Conservation (phyloP, 2,329 filamentous ascomycete species). For the Chalara sp. region DNA sequence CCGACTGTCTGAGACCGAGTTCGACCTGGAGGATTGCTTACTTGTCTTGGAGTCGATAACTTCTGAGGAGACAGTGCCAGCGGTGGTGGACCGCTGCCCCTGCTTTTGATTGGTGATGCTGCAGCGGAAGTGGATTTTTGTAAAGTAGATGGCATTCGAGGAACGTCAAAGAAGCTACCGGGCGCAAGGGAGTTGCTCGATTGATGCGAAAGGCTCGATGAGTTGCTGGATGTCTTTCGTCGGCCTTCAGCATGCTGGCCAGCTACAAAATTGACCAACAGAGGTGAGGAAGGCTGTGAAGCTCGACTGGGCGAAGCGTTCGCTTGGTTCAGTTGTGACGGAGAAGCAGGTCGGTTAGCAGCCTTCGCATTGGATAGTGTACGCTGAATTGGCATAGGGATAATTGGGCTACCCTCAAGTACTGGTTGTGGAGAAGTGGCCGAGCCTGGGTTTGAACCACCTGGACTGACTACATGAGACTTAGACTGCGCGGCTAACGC, state of each 20-base stretch:
- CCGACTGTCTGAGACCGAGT: constrained; percentile 88
- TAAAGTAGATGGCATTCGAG: constrained; percentile 52
- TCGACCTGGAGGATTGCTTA: constrained; percentile 56
- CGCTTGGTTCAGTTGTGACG: constrained; percentile 69
- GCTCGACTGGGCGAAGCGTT: constrained; percentile 83
- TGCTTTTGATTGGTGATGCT: constrained; percentile 50
- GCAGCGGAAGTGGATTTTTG: constrained; percentile 49
- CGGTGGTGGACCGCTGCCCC: constrained; percentile 38
- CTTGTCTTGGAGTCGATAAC: constrained; percentile 51
- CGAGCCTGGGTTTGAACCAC: constrained; percentile 5
- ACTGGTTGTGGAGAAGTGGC: constrained; percentile 51
- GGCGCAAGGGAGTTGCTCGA: constrained; percentile 65
- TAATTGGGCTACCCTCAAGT: constrained; percentile 77
- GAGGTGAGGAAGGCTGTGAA: constrained; percentile 78
- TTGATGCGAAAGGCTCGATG: constrained; percentile 76
- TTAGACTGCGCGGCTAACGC: constrained; percentile 66
- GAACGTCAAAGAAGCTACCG: constrained; percentile 64
- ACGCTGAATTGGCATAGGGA: constrained; percentile 74
- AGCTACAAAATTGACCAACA: constrained; percentile 95
- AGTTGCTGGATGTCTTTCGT: constrained; percentile 87
- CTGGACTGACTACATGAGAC: constrained; percentile 21
- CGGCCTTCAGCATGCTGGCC: constrained; percentile 71
- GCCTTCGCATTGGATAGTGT: constrained; percentile 79
- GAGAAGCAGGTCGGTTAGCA: constrained; percentile 74
- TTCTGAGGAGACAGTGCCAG: constrained; percentile 59